These are phyloP conservation scores for Ministeria vibrans DNA, from an alignment of 78 protist genomes.

Conservation along the genomic window DNA sequence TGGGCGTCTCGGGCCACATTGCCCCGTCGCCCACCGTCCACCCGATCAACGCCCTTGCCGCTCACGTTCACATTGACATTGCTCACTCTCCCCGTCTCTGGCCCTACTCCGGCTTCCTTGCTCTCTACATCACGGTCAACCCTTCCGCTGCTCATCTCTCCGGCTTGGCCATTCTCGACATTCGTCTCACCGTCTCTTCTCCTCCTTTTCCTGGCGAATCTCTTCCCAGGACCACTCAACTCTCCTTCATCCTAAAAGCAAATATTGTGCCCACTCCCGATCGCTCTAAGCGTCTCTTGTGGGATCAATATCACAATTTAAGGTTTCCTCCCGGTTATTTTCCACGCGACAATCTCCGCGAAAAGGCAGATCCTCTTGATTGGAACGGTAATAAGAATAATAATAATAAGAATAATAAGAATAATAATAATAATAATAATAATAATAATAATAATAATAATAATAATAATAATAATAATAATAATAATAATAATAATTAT, in stretches of 20 bases:
- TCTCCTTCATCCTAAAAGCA: conserved; percentile 40
- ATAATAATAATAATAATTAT: too few species aligned
- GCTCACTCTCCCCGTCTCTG: conserved; percentile 36
- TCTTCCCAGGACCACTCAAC: too few species aligned
- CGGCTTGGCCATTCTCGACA: not conserved
- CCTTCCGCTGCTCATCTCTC: not conserved
- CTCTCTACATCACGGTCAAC: conserved; percentile 18
- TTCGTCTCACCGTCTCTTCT: too few species aligned
- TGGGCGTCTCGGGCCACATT: not conserved
- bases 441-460: too few species aligned
- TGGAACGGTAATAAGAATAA: too few species aligned
- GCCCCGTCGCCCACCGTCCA: not conserved
- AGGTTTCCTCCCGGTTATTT: conserved; percentile 83
- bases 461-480: too few species aligned
- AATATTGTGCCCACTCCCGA: conserved; percentile 71
- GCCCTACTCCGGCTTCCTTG: conserved; percentile 85
- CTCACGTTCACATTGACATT: not conserved
- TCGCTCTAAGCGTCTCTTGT: conserved; percentile 72
- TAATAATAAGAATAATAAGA: too few species aligned
- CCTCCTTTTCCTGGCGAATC: too few species aligned
- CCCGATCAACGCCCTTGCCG: not conserved
- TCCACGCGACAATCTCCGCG: conserved; percentile 72
- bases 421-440: too few species aligned
- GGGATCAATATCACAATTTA: conserved; percentile 77
- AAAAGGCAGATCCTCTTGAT: conserved; percentile 74